A percentile compares a stretch with the other conserved stretches of the same genome.
These are phyloP conservation scores for Penicillium psychrofluorescens DNA, from an alignment of 495 filamentous ascomycete genomes.

Conservation along the genomic window DNA sequence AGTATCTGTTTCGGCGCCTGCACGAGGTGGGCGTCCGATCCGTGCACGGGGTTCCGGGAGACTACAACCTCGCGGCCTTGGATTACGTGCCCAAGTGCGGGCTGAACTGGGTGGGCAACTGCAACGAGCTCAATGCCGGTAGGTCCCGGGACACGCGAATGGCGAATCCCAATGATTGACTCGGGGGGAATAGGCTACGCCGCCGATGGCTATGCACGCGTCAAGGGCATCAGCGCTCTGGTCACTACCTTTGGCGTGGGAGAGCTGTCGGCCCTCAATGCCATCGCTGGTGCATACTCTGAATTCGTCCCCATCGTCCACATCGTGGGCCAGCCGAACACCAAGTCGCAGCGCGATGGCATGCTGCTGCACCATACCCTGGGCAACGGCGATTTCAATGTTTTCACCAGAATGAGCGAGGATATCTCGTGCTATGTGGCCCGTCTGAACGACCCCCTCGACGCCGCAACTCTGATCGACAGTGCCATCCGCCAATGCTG, in stretches of 20 bases:
- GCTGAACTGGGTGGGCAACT: constrained; percentile 61
- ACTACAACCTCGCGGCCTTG: constrained; percentile 48
- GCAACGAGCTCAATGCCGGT: constrained; percentile 64
- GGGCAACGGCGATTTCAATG: constrained; percentile 82
- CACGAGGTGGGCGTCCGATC: constrained; percentile 53
- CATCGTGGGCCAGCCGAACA: constrained; percentile 55
- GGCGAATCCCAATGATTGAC: not conserved
- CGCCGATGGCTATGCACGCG: constrained; percentile 63
- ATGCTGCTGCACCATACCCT: constrained; percentile 88
- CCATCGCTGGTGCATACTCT: constrained; percentile 56
- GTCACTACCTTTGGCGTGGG: constrained; percentile 67
- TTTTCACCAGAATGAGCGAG: constrained; percentile 73
- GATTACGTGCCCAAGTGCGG: constrained; percentile 55
- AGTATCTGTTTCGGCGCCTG: constrained; percentile 60
- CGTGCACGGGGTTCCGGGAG: constrained; percentile 60
- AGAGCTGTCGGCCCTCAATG: constrained; percentile 62
- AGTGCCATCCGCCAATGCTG: constrained; percentile 73
- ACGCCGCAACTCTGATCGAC: constrained; percentile 72
- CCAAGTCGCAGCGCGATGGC: constrained; percentile 42
- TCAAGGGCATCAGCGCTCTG: constrained; percentile 58
- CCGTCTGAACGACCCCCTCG: constrained; percentile 58
- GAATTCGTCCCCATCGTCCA: constrained; percentile 58
- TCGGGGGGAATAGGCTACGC: constrained; percentile 50
- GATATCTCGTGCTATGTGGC: constrained; percentile 64
- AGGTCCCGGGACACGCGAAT: constrained; percentile 4